Evolutionary conservation across 306 rosid species (phyloP), one percentile per base, ranked within the genome.

Genomic region (Vigna reflexopilosa): DNA sequence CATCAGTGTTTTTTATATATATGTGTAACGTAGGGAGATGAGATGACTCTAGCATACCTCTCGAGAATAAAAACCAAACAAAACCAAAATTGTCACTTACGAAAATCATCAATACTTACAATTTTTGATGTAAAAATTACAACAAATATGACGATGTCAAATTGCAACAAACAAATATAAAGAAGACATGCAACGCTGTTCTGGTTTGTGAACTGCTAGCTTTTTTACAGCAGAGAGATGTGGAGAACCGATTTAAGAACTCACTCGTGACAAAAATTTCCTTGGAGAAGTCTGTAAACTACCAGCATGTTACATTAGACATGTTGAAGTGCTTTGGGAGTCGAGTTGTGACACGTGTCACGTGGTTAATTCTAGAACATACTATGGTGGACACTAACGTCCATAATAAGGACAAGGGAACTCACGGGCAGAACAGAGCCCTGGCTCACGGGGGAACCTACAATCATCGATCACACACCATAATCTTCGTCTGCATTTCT

Each of bases 341-440:
- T 19, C n/a, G 36, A 36, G 65, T 30, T 56, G 49, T 4, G 78
- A 38, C 74, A 83, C 61, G 83, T 16, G 73, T 19, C 70, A 83
- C 54, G 81, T 16, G 70, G 47, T 44, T 1, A 45, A 40, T 42
- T 79, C 81, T 79, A 75, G 83, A 83, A 75, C n/a, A 8, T 79
- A 16, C 78, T 45, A 79, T 74, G 84, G 75, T 79, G 81, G 86
- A 51, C 40, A 59, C 75, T 7, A 50, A 50, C 54, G 34, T 51
- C 55, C n/a, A 16, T n/a, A 74, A 63, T 80, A 30, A 0, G 42
- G 79, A 84, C 87, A 84, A 16, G 15, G 34, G 1, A 70, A 30
- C n/a, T 84, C 87, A 84, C 87, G 87, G 82, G 79, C 76, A 24
- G 72, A 70, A 70, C 82, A 63, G 51, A 75, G 50, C 1, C 72